Evolutionary conservation across 2,329 filamentous ascomycete species (phyloP), one percentile per base, ranked within the genome.

Genomic region (Pseudogymnoascus sp.): DNA sequence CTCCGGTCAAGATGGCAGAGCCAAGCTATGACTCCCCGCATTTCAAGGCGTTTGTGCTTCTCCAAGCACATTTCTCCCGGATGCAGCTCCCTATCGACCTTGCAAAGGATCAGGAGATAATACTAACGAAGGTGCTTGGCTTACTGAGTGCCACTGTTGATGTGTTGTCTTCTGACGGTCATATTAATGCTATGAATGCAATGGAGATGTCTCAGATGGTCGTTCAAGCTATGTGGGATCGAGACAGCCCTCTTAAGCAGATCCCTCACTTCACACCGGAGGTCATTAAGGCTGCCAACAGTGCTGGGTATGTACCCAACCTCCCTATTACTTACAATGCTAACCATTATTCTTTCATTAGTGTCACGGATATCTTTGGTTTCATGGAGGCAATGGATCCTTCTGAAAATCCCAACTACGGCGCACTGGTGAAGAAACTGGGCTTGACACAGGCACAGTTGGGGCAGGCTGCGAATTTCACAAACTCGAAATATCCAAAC

Each of bases 201-300:
- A 99, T 99, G 93, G 95, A 99, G 76, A 91, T 99, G 84, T 96
- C 91, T 11, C 95, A 99, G 74, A 99, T 99, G 95, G 91, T 96
- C 62, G 93, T 99, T 2, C 95, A 99, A 78, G 93, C 89, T 60
- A 96, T 97, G 91, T 99, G 95, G 95, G 93, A 99, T 77, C 89
- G 93, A 64, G 95, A 99, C 75, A 96, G 90, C 71, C 93, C 95
- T 40, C 83, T 99, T 69, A 97, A 97, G 79, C 95, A 99, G 77
- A 97, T 99, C 72, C 95, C 95, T 69, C 91, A 97, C 78, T 97
- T 97, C 75, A 86, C 88, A 15, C 84, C 88, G 38, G 88, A 93
- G 66, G 88, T 89, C 61, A 87, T 97, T 69, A 89, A 93, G 76
- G 89, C 86, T 67, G 91, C 90, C 50, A 89, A 89, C 72, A 87